A percentile compares a stretch with the other conserved stretches of the same genome.
Conservation (phyloP, 768 basidiomycete genomes). For the Leccinum arenicola region DNA sequence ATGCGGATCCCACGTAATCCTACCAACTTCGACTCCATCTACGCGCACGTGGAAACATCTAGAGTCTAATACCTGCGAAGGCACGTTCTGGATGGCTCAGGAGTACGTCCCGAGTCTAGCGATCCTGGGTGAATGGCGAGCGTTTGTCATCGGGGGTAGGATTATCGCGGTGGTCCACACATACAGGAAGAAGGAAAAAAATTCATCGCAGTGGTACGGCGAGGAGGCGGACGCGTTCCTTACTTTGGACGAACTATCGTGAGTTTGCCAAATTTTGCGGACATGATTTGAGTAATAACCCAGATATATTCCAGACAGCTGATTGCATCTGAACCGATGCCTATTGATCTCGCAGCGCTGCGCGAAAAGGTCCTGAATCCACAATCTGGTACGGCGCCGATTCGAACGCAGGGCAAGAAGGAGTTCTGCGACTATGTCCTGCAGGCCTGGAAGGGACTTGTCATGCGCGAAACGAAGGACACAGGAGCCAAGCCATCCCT, state of each 20-base stretch:
- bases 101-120: conserved; percentile 1
- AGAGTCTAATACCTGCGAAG: not conserved
- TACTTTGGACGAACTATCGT: not conserved
- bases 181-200: not conserved
- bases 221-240: not conserved
- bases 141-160: not conserved
- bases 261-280: not conserved
- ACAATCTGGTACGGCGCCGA: not conserved
- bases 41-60: not conserved
- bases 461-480: not conserved
- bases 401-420: not conserved
- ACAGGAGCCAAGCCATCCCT: not conserved
- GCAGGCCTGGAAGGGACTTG: not conserved
- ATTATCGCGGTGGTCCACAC: not conserved
- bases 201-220: not conserved
- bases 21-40: not conserved
- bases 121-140: not conserved
- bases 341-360: not conserved
- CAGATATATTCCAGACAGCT: not conserved
- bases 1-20: not conserved
- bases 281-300: no score
- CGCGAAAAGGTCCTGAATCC: not conserved
- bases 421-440: not conserved
- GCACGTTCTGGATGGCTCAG: conserved; percentile 5
- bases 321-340: not conserved